Evolutionary conservation across 176 grass and related monocot species (phyloP).

Genomic region (Raddia distichophylla): DNA sequence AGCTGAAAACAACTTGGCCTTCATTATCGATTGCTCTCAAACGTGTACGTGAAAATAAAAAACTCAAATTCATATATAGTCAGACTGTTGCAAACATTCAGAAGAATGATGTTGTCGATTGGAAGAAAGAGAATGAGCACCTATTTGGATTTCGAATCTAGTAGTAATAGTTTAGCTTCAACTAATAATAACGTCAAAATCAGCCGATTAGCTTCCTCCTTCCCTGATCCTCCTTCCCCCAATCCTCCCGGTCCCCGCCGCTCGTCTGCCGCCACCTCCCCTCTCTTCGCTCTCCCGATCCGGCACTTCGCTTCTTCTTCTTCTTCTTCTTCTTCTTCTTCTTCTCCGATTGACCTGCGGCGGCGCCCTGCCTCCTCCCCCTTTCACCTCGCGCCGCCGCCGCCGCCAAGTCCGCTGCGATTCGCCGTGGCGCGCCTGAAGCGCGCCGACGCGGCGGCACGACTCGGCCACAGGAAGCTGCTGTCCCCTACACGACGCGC

Average conservation of each 20-base stretch:
- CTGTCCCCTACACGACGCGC: neutral
- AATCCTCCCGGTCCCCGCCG: constrained; percentile 38
- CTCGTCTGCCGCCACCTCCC: constrained; percentile 17
- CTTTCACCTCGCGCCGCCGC: constrained; percentile 5
- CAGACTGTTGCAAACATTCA: neutral
- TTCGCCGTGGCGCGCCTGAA: constrained; percentile 35
- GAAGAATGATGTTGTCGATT: neutral
- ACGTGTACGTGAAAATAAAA: neutral
- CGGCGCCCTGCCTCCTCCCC: neutral
- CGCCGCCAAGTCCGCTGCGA: constrained; percentile 3
- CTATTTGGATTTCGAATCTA: constrained; percentile 6
- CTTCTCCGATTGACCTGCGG: neutral
- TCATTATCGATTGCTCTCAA: neutral
- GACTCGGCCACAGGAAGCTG: neutral
- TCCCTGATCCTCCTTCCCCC: neutral
- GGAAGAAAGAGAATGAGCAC: neutral
- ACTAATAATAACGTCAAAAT: constrained; percentile 32
- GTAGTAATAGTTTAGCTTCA: constrained; percentile 12
- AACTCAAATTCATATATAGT: neutral
- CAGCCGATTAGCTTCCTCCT: constrained; percentile 37
- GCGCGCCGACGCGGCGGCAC: constrained; percentile 6
- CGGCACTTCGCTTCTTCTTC: neutral
- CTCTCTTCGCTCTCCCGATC: neutral
- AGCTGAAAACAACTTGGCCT: too few relatives aligned
- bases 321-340: neutral